A percentile compares a stretch with the other conserved stretches of the same genome.
These are phyloP conservation scores for Omphalea diandra DNA, from an alignment of 441 rosid species.

Conservation along the genomic window DNA sequence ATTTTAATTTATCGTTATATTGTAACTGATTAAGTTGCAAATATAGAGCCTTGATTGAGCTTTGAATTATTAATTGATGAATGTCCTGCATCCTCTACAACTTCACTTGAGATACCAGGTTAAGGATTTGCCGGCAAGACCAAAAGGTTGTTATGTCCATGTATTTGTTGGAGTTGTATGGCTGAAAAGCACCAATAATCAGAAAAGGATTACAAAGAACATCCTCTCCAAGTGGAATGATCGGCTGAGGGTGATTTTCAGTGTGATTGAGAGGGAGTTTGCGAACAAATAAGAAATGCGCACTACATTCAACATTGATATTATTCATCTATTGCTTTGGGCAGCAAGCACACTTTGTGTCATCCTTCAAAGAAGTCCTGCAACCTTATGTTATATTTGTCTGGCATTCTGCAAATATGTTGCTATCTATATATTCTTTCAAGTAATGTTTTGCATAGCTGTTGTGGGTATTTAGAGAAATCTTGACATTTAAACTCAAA, in stretches of 20 bases:
- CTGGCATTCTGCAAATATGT: background rate
- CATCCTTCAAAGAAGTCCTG: no score
- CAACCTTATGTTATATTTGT: background rate
- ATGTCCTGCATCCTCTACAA: slow-evolving; percentile 37
- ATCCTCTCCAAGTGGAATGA: slow-evolving; percentile 57
- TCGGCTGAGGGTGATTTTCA: slow-evolving; percentile 63
- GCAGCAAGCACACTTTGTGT: background rate
- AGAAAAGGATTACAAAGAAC: slow-evolving; percentile 75
- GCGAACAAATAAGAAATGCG: slow-evolving; percentile 35
- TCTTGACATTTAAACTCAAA: background rate
- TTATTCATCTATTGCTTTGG: background rate
- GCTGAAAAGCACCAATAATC: slow-evolving; percentile 81
- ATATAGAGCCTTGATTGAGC: background rate
- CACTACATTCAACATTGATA: background rate
- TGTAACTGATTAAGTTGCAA: background rate
- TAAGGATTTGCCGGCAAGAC: slow-evolving; percentile 58
- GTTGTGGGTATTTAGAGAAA: background rate
- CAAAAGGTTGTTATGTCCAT: slow-evolving; percentile 54
- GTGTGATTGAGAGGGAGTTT: slow-evolving; percentile 71
- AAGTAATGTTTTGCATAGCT: background rate
- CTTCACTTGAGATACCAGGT: slow-evolving; percentile 82
- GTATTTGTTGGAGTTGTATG: slow-evolving; percentile 81
- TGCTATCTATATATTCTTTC: no score
- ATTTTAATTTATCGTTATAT: slow-evolving; percentile 52
- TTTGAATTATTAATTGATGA: slow-evolving; percentile 17